Evolutionary conservation across 164 flowering plant species (phyloP).

Genomic region (Paratinospora sagittata): DNA sequence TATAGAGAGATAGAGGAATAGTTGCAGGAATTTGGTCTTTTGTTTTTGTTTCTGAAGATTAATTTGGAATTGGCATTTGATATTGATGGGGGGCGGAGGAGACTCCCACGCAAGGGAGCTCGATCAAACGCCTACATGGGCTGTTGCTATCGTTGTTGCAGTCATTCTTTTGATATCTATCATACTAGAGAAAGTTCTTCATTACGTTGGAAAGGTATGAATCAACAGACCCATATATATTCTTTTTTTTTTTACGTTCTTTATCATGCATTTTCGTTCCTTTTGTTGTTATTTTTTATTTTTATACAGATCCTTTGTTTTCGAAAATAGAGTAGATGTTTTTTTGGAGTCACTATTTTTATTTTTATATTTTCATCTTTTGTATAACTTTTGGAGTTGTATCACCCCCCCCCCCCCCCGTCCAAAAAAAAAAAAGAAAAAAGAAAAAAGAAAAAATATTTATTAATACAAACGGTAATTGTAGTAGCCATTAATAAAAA

Average conservation of each 20-base stretch:
- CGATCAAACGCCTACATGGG: slow-evolving; percentile 89
- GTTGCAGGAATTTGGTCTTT: background rate
- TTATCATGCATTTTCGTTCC: background rate
- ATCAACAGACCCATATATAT: background rate
- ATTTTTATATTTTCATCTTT: too few relatives aligned
- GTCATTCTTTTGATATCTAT: slow-evolving; percentile 62
- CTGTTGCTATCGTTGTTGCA: slow-evolving; percentile 70
- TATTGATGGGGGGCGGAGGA: slow-evolving; percentile 39
- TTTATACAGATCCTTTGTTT: too few relatives aligned
- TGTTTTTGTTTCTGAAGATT: too few relatives aligned
- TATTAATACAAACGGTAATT: too few relatives aligned
- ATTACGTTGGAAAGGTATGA: slow-evolving; percentile 57
- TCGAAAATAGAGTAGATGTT: too few relatives aligned
- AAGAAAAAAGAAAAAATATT: too few relatives aligned
- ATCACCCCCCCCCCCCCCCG: too few relatives aligned
- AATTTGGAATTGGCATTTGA: background rate
- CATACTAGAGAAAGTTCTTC: slow-evolving; percentile 61
- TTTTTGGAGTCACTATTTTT: too few relatives aligned
- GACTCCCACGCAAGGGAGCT: slow-evolving; percentile 40
- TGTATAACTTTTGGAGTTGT: too few relatives aligned
- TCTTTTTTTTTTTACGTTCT: background rate
- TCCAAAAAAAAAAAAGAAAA: too few relatives aligned
- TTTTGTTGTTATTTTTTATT: background rate
- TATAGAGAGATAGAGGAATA: background rate
- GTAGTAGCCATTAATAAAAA: too few relatives aligned